Evolutionary conservation across 1,284 basidiomycete genomes (phyloP).

Genomic region (Cryptococcus sp.): DNA sequence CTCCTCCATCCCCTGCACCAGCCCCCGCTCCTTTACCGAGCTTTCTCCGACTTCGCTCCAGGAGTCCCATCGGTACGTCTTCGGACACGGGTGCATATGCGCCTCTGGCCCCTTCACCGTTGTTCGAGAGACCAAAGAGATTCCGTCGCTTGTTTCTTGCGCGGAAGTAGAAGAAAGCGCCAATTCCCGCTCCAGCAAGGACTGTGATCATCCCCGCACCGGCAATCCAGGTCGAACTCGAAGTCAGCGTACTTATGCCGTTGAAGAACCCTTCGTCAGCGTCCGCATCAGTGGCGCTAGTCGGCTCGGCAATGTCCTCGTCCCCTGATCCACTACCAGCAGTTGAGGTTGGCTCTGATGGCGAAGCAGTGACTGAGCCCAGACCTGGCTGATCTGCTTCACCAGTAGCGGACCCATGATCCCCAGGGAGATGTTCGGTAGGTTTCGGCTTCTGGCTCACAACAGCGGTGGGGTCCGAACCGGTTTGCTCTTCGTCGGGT

Average conservation of each 20-base stretch:
- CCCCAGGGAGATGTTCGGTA: slow-evolving; percentile 79
- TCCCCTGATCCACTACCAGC: slow-evolving; percentile 8
- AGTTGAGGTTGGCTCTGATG: slow-evolving; percentile 11
- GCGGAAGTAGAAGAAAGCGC: slow-evolving; percentile 59
- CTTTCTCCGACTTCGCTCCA: slow-evolving; percentile 53
- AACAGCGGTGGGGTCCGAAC: slow-evolving; percentile 53
- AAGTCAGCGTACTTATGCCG: slow-evolving; percentile 73
- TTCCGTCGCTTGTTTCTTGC: slow-evolving; percentile 61
- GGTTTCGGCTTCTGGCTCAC: slow-evolving; percentile 72
- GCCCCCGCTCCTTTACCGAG: slow-evolving; percentile 50
- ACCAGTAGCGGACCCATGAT: slow-evolving; percentile 65
- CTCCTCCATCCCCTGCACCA: slow-evolving; percentile 48
- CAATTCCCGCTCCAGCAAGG: slow-evolving; percentile 64
- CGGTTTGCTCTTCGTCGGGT: slow-evolving; percentile 52
- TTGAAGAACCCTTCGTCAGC: slow-evolving; percentile 83
- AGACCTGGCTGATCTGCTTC: slow-evolving; percentile 45
- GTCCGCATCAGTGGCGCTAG: slow-evolving; percentile 20
- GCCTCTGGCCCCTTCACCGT: slow-evolving; percentile 53
- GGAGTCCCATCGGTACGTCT: slow-evolving; percentile 70
- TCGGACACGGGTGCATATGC: slow-evolving; percentile 73
- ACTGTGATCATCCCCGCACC: slow-evolving; percentile 73
- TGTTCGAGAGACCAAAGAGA: slow-evolving; percentile 39
- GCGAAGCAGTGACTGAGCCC: slow-evolving; percentile 16
- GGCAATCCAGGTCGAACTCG: slow-evolving; percentile 80
- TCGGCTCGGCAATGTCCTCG: slow-evolving; percentile 23